A percentile compares a stretch with the other conserved stretches of the same genome.
Conservation (phyloP, 306 rosid species). For the Senna siamea region DNA sequence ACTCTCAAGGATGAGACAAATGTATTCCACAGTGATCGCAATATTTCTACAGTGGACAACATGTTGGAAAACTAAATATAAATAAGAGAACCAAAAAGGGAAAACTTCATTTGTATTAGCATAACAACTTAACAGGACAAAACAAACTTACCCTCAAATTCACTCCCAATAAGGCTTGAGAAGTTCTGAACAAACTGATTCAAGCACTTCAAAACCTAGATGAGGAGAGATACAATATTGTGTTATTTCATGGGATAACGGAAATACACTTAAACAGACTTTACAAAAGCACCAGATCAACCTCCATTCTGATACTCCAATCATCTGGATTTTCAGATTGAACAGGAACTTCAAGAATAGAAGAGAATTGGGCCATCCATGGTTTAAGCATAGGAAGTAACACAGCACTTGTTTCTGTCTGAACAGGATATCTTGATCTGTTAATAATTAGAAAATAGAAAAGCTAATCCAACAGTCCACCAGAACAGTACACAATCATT, state of each 20-base stretch:
- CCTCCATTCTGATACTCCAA: slow-evolving; percentile 95
- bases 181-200: slow-evolving; percentile 86
- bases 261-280: not conserved
- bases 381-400: slow-evolving; percentile 75
- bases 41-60: slow-evolving; percentile 60
- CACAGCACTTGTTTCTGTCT: slow-evolving; percentile 74
- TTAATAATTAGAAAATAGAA: slow-evolving; percentile 45
- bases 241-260: slow-evolving; percentile 23
- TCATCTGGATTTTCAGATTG: slow-evolving; percentile 89
- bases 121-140: slow-evolving; percentile 16
- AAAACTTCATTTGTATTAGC: slow-evolving; percentile 21
- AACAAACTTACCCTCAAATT: slow-evolving; percentile 64
- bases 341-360: slow-evolving; percentile 69
- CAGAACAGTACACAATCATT: slow-evolving; percentile 27
- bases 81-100: slow-evolving; percentile 31
- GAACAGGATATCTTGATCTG: slow-evolving; percentile 50
- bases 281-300: slow-evolving; percentile 38
- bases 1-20: slow-evolving; percentile 76
- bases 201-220: slow-evolving; percentile 92
- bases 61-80: slow-evolving; percentile 33
- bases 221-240: slow-evolving; percentile 23
- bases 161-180: slow-evolving; percentile 70
- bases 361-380: slow-evolving; percentile 84
- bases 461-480: slow-evolving; percentile 39
- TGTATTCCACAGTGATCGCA: slow-evolving; percentile 87